Evolutionary conservation across 2,329 filamentous ascomycete genomes (phyloP).

Genomic region (Neonectria sp.): DNA sequence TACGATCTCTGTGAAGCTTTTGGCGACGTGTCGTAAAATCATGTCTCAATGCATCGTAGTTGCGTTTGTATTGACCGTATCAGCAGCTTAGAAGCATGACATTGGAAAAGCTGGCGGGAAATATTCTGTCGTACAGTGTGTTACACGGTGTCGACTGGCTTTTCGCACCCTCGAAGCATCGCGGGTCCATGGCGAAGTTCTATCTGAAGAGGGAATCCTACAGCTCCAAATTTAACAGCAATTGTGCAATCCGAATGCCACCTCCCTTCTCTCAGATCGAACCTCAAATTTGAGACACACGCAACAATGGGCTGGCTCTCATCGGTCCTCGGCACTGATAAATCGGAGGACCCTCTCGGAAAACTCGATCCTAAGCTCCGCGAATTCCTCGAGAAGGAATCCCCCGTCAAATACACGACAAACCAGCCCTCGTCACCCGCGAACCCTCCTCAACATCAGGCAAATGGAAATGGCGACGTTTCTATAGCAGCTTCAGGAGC

Average conservation of each 20-base stretch:
- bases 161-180: slow-evolving; percentile 38
- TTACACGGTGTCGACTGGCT: slow-evolving; percentile 30
- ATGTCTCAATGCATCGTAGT: slow-evolving; percentile 7
- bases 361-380: slow-evolving; percentile 87
- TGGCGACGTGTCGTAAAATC: not conserved
- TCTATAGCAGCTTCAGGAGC: slow-evolving; percentile 36
- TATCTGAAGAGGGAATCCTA: slow-evolving; percentile 10
- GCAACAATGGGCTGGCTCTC: slow-evolving; percentile 71
- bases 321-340: slow-evolving; percentile 65
- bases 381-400: slow-evolving; percentile 88
- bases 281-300: not conserved
- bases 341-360: slow-evolving; percentile 71
- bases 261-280: not conserved
- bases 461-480: slow-evolving; percentile 28
- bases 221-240: slow-evolving; percentile 23
- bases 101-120: not conserved
- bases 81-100: not conserved
- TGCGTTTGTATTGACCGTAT: not conserved
- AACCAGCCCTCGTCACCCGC: slow-evolving; percentile 43
- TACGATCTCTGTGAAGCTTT: slow-evolving; percentile 4
- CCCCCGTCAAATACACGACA: slow-evolving; percentile 77
- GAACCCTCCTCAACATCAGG: slow-evolving; percentile 20
- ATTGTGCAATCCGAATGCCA: slow-evolving; percentile 3
- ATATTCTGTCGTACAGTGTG: slow-evolving; percentile 5
- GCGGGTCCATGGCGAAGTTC: slow-evolving; percentile 36